These are phyloP conservation scores for Brettanomyces naardenensis DNA, from an alignment of 805 yeast genomes.

Conservation along the genomic window DNA sequence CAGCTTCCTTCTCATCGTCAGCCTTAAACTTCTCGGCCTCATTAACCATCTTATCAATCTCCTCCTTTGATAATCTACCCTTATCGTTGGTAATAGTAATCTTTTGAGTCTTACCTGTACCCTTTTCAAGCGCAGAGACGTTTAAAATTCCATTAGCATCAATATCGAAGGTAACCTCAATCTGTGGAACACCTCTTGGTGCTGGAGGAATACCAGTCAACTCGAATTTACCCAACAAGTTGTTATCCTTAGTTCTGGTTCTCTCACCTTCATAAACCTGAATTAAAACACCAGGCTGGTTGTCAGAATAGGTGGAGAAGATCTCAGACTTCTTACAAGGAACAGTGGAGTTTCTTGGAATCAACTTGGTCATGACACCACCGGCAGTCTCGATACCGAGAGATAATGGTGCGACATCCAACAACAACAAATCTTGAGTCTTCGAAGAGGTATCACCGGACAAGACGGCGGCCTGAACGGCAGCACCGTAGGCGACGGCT, in stretches of 20 bases:
- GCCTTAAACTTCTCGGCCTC: slow-evolving; percentile 59
- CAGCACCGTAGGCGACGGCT: slow-evolving; percentile 99
- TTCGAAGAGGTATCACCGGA: slow-evolving; percentile 93
- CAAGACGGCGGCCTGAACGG: slow-evolving; percentile 95
- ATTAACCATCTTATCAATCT: slow-evolving; percentile 56
- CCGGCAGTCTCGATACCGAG: slow-evolving; percentile 98
- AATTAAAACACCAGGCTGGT: slow-evolving; percentile 97
- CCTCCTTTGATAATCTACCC: slow-evolving; percentile 52
- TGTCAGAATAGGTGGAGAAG: slow-evolving; percentile 94
- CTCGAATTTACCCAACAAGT: slow-evolving; percentile 66
- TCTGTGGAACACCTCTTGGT: slow-evolving; percentile 76
- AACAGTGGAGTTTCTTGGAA: slow-evolving; percentile 96
- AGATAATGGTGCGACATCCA: slow-evolving; percentile 96
- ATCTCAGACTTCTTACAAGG: slow-evolving; percentile 97
- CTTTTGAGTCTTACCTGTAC: slow-evolving; percentile 44
- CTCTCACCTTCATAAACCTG: slow-evolving; percentile 91
- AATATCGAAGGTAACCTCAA: slow-evolving; percentile 67
- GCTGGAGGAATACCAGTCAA: slow-evolving; percentile 66
- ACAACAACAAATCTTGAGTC: slow-evolving; percentile 85
- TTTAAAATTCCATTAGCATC: slow-evolving; percentile 73
- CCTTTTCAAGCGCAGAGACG: slow-evolving; percentile 51
- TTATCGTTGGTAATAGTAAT: slow-evolving; percentile 40
- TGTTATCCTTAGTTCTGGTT: slow-evolving; percentile 69
- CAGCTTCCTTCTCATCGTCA: slow-evolving; percentile 61
- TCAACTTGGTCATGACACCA: slow-evolving; percentile 97